These are phyloP conservation scores for Macrophomina tecta DNA, from an alignment of 2,329 filamentous ascomycete species.

Conservation along the genomic window DNA sequence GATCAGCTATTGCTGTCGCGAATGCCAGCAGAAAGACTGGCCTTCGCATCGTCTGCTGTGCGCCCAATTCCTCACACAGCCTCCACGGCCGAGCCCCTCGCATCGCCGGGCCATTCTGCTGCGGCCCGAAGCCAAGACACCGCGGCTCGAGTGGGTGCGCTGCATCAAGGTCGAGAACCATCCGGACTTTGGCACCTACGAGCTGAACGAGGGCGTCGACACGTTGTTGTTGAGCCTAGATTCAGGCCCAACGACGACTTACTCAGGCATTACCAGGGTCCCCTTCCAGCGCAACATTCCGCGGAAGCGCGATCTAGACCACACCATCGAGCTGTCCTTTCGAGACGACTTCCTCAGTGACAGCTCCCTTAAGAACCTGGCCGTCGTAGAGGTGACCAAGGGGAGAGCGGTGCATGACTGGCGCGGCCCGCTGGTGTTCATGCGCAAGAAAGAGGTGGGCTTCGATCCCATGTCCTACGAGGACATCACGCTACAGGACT, in stretches of 20 bases:
- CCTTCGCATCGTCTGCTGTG: background rate
- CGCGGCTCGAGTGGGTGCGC: slow-evolving; percentile 9
- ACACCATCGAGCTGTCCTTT: slow-evolving; percentile 7
- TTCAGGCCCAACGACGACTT: background rate
- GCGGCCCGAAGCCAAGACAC: slow-evolving; percentile 1
- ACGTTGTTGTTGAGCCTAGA: background rate
- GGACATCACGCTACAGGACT: slow-evolving; percentile 9
- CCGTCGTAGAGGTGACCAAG: background rate
- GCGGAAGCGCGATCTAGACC: slow-evolving; percentile 5
- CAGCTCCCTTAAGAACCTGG: slow-evolving; percentile 1
- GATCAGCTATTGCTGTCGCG: slow-evolving; percentile 57
- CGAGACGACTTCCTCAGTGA: background rate
- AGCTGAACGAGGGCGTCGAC: background rate
- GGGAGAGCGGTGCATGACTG: slow-evolving; percentile 6
- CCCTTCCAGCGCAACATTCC: slow-evolving; percentile 15
- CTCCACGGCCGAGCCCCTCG: background rate
- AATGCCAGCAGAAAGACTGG: slow-evolving; percentile 61
- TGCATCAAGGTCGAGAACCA: background rate
- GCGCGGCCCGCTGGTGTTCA: background rate
- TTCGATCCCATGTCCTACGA: background rate
- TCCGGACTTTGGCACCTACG: background rate
- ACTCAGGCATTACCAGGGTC: slow-evolving; percentile 13
- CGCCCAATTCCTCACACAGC: slow-evolving; percentile 2
- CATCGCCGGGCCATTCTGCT: slow-evolving; percentile 13
- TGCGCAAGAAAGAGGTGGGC: background rate